Evolutionary conservation across 257 asterid species (phyloP).

Genomic region (Marsdenia floribunda): DNA sequence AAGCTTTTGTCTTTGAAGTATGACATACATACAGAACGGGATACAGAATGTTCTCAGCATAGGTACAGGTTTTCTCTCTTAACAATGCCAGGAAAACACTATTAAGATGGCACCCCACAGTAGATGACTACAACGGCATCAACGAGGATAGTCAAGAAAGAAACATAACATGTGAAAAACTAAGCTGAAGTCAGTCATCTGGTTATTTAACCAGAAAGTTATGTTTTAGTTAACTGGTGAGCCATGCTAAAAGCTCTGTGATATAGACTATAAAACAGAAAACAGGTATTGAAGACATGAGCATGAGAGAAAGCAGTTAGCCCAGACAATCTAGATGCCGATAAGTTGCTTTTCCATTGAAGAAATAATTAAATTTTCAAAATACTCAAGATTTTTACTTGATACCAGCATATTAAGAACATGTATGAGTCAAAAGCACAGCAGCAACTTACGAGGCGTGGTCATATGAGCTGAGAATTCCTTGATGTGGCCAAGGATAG

Average conservation of each 20-base stretch:
- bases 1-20: not conserved
- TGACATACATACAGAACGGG: not conserved
- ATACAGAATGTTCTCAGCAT: not conserved
- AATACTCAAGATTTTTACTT: not conserved
- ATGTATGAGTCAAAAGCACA: constrained; percentile 4
- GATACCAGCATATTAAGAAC: not conserved
- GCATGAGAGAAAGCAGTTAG: not conserved
- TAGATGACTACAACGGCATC: not conserved
- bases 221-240: not conserved
- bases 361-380: not conserved
- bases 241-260: not conserved
- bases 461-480: constrained; percentile 71
- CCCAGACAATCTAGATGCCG: not conserved
- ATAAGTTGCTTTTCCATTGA: not conserved
- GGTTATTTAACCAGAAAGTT: not conserved
- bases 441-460: constrained; percentile 63
- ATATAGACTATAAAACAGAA: not conserved
- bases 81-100: not conserved
- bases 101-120: not conserved
- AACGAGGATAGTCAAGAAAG: not conserved
- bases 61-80: not conserved
- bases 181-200: not conserved
- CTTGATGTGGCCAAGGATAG: constrained; percentile 77
- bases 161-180: not conserved
- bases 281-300: not conserved